phyloP scores from a whole-genome alignment of 176 grass and related monocot species.

The Hordeum marinum region DNA sequence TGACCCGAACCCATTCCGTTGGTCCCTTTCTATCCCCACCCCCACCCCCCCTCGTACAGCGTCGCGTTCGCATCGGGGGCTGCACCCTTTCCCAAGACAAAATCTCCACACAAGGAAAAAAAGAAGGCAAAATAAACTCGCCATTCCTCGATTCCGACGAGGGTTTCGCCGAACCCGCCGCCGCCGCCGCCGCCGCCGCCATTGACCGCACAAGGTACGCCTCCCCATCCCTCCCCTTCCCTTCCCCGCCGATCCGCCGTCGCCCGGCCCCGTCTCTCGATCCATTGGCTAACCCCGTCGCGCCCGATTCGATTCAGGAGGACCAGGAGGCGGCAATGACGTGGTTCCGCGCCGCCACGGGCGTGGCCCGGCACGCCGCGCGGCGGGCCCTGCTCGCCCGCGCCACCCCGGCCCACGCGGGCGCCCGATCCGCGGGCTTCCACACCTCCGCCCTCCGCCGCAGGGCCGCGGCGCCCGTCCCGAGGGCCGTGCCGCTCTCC shows the following conservation, averaged over 20 bases:
- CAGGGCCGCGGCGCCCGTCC: slow-evolving; percentile 32
- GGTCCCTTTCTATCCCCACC: not conserved
- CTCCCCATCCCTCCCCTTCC: not conserved
- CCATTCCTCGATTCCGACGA: not conserved
- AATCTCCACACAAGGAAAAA: not conserved
- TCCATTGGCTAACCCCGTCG: not conserved
- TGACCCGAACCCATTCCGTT: not conserved
- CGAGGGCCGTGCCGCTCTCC: slow-evolving; percentile 65
- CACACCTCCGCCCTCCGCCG: slow-evolving; percentile 36
- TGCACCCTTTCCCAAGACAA: slow-evolving; percentile 17
- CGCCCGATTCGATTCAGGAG: not conserved
- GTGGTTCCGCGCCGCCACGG: slow-evolving; percentile 71
- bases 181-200: not conserved
- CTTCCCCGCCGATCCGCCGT: not conserved
- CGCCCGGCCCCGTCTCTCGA: not conserved
- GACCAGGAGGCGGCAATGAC: slow-evolving; percentile 29
- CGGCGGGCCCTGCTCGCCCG: slow-evolving; percentile 39
- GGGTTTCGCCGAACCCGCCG: not conserved
- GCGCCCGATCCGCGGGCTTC: slow-evolving; percentile 29
- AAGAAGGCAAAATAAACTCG: not conserved
- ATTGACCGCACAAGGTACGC: not conserved
- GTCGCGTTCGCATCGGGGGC: not conserved
- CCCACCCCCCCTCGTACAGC: not conserved
- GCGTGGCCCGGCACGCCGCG: slow-evolving; percentile 46
- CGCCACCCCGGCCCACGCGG: not conserved